Conservation (phyloP, 768 basidiomycete genomes). For the Tricholoma hemisulphureum region DNA sequence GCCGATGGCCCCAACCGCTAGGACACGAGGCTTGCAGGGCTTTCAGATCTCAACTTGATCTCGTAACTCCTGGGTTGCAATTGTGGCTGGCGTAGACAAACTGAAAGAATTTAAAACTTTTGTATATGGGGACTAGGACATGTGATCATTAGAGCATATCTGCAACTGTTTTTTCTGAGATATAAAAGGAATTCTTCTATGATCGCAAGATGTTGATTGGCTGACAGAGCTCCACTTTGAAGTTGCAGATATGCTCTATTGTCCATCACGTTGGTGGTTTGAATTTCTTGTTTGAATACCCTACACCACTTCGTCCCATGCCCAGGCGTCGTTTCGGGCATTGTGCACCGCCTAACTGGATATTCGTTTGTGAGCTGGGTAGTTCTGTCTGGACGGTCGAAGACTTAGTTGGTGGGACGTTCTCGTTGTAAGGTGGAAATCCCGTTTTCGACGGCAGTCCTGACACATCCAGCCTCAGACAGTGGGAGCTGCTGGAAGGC, state of each 20-base stretch:
- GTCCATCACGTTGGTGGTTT: constrained; percentile 45
- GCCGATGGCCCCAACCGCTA: not conserved
- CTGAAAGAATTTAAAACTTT: not conserved
- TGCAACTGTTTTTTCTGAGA: too few relatives aligned
- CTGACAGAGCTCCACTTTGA: too few relatives aligned
- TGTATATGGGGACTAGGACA: not conserved
- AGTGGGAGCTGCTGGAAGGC: not conserved
- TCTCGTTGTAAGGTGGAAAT: not conserved
- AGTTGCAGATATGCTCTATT: not conserved
- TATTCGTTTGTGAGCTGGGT: not conserved
- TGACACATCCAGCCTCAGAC: not conserved
- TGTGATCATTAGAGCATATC: too few relatives aligned
- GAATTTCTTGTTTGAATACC: constrained; percentile 72
- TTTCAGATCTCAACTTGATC: constrained; percentile 7
- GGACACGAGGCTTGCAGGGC: constrained; percentile 1
- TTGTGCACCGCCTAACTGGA: not conserved
- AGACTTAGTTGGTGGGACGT: constrained; percentile 1
- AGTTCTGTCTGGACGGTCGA: not conserved
- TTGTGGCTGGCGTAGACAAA: not conserved
- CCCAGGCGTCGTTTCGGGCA: constrained; percentile 59
- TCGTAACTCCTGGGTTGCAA: not conserved
- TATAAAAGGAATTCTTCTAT: too few relatives aligned
- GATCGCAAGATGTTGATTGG: too few relatives aligned
- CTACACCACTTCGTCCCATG: constrained; percentile 50
- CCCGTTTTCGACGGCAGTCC: not conserved